phyloP scores from a whole-genome alignment of 176 grass and related monocot genomes.

The Bolboschoenus planiculmis region DNA sequence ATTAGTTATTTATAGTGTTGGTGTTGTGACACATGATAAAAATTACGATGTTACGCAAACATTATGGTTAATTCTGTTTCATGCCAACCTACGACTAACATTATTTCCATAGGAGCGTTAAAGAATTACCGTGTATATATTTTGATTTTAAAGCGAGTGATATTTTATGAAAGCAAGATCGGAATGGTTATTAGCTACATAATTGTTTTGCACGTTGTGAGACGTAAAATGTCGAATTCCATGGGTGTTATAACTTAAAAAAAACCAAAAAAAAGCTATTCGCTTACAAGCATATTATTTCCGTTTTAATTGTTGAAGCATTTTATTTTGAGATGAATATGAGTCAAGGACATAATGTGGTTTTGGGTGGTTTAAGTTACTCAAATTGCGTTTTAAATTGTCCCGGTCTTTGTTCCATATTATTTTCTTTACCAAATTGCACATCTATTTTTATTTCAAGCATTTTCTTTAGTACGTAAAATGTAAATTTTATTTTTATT shows the following conservation, averaged over 20 bases:
- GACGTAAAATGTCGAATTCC: not conserved
- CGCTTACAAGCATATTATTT: not conserved
- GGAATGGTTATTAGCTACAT: not conserved
- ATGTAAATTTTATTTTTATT: not conserved
- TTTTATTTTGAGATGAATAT: not conserved
- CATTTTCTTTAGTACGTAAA: not conserved
- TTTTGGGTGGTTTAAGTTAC: not conserved
- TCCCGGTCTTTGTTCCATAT: not conserved
- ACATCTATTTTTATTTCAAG: not conserved
- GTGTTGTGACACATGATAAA: not conserved
- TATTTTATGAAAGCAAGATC: not conserved
- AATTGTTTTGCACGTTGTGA: not conserved
- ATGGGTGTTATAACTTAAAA: not conserved
- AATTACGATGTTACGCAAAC: not conserved
- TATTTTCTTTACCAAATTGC: not conserved
- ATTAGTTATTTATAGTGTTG: constrained; percentile 1
- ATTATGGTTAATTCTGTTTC: constrained; percentile 2
- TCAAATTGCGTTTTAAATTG: not conserved
- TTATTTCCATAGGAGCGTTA: not conserved
- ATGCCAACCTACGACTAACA: not conserved
- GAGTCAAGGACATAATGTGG: not conserved
- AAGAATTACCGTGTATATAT: not conserved
- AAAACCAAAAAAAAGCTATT: not conserved
- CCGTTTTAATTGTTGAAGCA: not conserved
- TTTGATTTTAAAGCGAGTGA: not conserved